Base-by-base conservation (phyloP, 306 rosid species). In the Cercis canadensis region DNA sequence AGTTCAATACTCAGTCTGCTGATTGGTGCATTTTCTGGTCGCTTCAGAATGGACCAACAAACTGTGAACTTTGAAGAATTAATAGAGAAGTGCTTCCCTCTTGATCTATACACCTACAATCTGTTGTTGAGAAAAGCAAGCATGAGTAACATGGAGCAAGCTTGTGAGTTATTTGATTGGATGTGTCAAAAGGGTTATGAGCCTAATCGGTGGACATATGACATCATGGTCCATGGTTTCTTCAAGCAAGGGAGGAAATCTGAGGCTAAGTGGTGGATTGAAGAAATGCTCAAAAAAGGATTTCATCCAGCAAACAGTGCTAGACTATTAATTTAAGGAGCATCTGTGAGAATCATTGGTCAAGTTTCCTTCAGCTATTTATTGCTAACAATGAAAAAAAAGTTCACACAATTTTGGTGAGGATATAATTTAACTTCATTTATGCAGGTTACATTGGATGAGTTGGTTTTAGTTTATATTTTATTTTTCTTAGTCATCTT, bases 121-220 rank as follows among this genome's bases (percentile, higher is more conserved):
- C 13, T 90, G 79, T 82, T 93, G 80, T 73, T 90, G 75, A 76
- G 79, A 80, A 86, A 80, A 72, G 70, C 49, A 57, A 17, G 81
- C 74, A 24, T 6, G 55, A 57, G 11, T 43, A 87, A 82, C 17
- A 75, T 85, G 83, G 84, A 78, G 69, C 64, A 53, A 61, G 97
- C 93, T 16, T 39, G 72, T 81, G 79, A 69, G 73, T 78, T 84
- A 74, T 81, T 88, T 70, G 5, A 67, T 65, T 68, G 85, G 86
- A 81, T 93, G 75, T 57, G 71, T 68, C 74, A 56, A 52, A 84
- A 37, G 80, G 97, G 98, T 40, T 81, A 67, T 67, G 69, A 62
- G 76, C 97, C 98, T 60, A 83, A 88, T 60, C 34, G 34, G n/a
- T 85, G 83, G 87, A 87, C 92, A 17, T 90, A 80, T 72, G 86